Evolutionary conservation across 1,284 basidiomycete genomes (phyloP).

Genomic region (Ceratobasidium sp.): DNA sequence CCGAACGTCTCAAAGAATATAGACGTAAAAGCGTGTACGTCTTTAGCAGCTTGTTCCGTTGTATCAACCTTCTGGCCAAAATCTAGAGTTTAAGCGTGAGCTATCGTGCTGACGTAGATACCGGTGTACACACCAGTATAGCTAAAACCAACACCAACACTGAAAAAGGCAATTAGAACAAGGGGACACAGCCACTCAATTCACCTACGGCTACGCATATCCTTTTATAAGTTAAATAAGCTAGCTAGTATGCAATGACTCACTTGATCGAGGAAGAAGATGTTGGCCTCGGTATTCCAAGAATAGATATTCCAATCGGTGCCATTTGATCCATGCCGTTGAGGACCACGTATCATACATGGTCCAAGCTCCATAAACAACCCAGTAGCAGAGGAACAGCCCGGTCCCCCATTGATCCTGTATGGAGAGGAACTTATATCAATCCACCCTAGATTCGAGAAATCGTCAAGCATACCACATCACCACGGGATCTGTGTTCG

Average conservation of each 20-base stretch:
- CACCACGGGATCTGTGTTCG: constrained; percentile 59
- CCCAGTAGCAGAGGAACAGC: constrained; percentile 71
- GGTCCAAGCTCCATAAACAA: constrained; percentile 77
- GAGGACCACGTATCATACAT: constrained; percentile 49
- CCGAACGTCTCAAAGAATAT: constrained; percentile 82
- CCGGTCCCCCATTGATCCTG: constrained; percentile 77
- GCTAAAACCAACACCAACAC: constrained; percentile 34
- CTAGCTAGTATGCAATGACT: not conserved
- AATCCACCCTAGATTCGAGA: not conserved
- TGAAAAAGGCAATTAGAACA: not conserved
- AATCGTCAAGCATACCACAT: constrained; percentile 39
- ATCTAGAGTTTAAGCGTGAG: constrained; percentile 60
- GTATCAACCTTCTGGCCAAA: constrained; percentile 75
- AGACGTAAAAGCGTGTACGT: constrained; percentile 77
- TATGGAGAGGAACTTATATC: constrained; percentile 45
- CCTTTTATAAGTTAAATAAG: not conserved
- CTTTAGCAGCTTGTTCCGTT: constrained; percentile 79
- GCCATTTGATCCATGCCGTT: constrained; percentile 54
- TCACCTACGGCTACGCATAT: constrained; percentile 8
- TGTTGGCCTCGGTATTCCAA: constrained; percentile 76
- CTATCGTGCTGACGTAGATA: not conserved
- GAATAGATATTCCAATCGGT: constrained; percentile 73
- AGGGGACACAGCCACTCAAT: not conserved
- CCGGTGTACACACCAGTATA: constrained; percentile 20
- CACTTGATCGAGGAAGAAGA: constrained; percentile 79